Evolutionary conservation across 192 early-diverging fungal genomes (phyloP), one percentile per base, ranked within the genome.

Genomic region (Coemansia sp.): DNA sequence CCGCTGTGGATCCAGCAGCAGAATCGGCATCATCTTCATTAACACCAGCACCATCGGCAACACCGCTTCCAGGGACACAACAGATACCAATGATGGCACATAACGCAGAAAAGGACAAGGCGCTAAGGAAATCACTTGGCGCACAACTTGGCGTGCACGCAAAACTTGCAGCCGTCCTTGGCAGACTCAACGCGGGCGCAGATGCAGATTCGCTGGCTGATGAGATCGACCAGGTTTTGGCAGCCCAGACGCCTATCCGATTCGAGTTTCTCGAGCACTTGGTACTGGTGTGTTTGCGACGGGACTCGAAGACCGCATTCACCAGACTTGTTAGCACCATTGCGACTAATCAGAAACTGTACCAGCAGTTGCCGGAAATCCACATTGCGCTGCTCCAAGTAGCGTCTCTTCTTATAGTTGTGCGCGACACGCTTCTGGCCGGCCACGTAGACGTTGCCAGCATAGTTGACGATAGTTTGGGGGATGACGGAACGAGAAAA

Each of bases 261-360:
- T 80, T 80, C 39, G 78, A 80, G 67, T 80, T 80, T 53, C 69
- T 80, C 14, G 78, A 80, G 46, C 62, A 46, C 25, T 17, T 75
- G 11, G 59, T 69, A 11, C 17, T 69, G 11, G 64, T 44, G n/a
- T 68, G 67, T 38, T 46, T 80, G 44, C 66, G 69, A 0, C 72
- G 71, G 19, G 72, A 63, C 42, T 56, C 50, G 44, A 63, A 57
- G 12, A 54, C 60, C 0, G 71, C 64, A 57, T 79, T 74, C 41
- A 71, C 72, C 17, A 39, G 57, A 12, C 65, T 79, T 20, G 72
- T 74, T 0, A 57, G 63, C 37, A 57, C 72, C 0, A 61, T 80
- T 17, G 69, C 66, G 19, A 67, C 73, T 1, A 69, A 62, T 53
- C 76, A 72, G 17, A 80, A 80, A 43, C 67, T 75, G 19, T 71